Conservation (phyloP, 139 green algal genomes). For the Coccomyxa sp. region DNA sequence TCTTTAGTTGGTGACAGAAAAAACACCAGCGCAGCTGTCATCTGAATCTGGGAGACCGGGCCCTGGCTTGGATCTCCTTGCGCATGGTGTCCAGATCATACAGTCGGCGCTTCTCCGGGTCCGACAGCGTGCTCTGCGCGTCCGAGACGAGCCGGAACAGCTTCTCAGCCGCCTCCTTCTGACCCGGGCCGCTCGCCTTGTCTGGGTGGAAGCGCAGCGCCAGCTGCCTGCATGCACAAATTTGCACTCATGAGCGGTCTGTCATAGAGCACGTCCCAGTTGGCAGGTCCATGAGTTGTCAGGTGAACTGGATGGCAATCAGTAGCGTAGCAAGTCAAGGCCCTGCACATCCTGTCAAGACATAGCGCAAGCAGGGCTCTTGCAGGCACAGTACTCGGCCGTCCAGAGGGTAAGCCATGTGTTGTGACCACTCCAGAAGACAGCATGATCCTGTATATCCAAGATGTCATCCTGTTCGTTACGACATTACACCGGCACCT, state of each 20-base stretch:
- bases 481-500: slow-evolving; percentile 12
- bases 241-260: not conserved
- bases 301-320: not conserved
- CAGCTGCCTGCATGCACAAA: slow-evolving; percentile 22
- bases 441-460: not conserved
- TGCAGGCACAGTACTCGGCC: not conserved
- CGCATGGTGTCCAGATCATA: not conserved
- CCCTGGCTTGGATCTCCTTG: not conserved
- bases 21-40: too few species aligned
- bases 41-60: not conserved
- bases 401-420: not conserved
- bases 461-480: not conserved
- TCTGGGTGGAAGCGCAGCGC: slow-evolving; percentile 56
- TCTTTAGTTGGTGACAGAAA: too few species aligned
- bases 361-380: not conserved
- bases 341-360: not conserved
- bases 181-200: slow-evolving; percentile 27
- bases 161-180: slow-evolving; percentile 24
- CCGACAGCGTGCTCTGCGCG: slow-evolving; percentile 42
- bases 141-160: slow-evolving; percentile 50
- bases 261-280: not conserved
- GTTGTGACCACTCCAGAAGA: not conserved
- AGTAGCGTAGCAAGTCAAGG: not conserved
- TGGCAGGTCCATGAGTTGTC: not conserved
- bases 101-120: slow-evolving; percentile 15